Base-by-base conservation (phyloP, 495 filamentous ascomycete genomes). In the Podospora fimiseda region DNA sequence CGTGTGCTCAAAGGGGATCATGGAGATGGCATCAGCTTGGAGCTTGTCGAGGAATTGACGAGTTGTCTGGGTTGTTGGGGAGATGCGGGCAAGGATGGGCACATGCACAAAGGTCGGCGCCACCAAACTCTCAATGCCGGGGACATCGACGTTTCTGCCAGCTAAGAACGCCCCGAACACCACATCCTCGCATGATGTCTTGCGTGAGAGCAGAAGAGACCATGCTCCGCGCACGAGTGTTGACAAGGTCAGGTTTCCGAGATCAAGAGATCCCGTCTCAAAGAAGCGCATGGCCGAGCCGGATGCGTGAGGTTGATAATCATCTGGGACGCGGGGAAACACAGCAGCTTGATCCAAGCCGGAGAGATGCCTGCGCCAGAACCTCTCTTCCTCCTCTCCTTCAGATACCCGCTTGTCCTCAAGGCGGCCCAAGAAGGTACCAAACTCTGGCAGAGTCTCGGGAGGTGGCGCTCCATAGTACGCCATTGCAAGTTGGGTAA, bases 381-480 rank as follows among this genome's bases (percentile, higher is more conserved):
- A 60, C 16, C 16, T 14, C 2, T 51, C 30, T 22, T 21, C 48
- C 16, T 21, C 16, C 2, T 51, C 30, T 22, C 21, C 48, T 2
- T 40, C 46, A 13, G 47, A 19, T 6, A 27, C 1, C 44, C 51
- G 37, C 16, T 24, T 52, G 21, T 9, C 13, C 2, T 65, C 64
- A 43, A 79, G 57, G 54, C 76, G 66, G 9, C 54, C 41, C 15
- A 77, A 74, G 40, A 79, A 74, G 22, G 57, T 54, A 42, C 27
- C 58, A 53, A 60, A 57, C 8, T 27, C 43, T 23, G 11, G 20
- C 22, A 46, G 66, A 66, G 38, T 57, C 50, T 19, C 72, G 53
- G 6, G 74, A 51, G 3, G 22, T 57, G 36, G 18, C 39, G 40
- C 14, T 15, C 6, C 9, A 37, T 9, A 30, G 24, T 8, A 24